Evolutionary conservation across 768 basidiomycete genomes (phyloP), one percentile per base, ranked within the genome.

Genomic region (Amanita brunnescens): DNA sequence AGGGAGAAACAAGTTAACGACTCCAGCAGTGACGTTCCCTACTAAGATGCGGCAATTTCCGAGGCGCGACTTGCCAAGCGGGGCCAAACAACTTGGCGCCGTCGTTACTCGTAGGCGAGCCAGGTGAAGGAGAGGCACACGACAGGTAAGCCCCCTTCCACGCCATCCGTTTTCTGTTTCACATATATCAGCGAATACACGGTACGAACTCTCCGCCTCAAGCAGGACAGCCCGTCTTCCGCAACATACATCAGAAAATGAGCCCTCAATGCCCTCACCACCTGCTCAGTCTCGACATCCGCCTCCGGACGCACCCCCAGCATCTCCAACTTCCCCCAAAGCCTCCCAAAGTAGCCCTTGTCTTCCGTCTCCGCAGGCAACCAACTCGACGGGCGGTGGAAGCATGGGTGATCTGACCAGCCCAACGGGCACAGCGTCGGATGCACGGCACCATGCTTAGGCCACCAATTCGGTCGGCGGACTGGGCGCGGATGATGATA

Each of bases 351-450:
- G 61, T 12, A 69, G 73, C 51, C 86, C 85, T 5, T 87, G 88
- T 5, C 64, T 91, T 5, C 88, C 89, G 1, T 89, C 87, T 18
- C 89, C 89, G 0, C 89, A 89, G 38, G 87, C 86, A 23, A 87
- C 89, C 18, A 90, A 89, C 61, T 90, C 87, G 9, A 89, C 87
- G 1, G 87, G 85, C 30, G 87, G 86, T 63, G 85, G 85, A 33
- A 87, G 85, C 58, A 81, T 78, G 3, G 83, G 81, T 39, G 82
- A 82, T n/a, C n/a, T n/a, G 41, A 70, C 65, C 47, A 76, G 72
- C 7, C 5, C 26, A 29, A 29, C 26, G 26, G 7, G 7, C 54
- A 67, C 70, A 48, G 67, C 67, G 72, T 21, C 60, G 39, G 9
- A 16, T 18, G 12, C 10, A 10, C 21, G 9, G 8, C 21, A 44